Conservation (phyloP, 805 yeast genomes). For the Kazachstania bromeliacearum region DNA sequence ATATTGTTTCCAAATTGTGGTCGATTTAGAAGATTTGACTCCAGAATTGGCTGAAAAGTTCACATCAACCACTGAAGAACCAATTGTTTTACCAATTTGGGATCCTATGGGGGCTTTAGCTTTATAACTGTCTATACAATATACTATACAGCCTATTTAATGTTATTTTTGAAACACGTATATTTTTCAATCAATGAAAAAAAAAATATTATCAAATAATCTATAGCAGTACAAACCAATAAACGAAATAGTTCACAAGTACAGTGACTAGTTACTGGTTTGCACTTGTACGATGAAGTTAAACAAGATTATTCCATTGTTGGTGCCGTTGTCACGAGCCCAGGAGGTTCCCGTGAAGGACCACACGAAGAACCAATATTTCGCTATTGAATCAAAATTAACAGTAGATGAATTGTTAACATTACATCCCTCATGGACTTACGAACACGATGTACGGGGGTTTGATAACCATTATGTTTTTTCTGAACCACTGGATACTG, state of each 20-base stretch:
- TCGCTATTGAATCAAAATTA: conserved; percentile 46
- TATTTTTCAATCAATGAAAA: too few species aligned
- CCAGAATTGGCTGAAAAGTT: conserved; percentile 30
- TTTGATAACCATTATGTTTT: conserved; percentile 58
- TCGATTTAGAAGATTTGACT: conserved; percentile 42
- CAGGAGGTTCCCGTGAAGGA: conserved; percentile 36
- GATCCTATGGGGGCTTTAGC: conserved; percentile 78
- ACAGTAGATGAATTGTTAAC: conserved; percentile 31
- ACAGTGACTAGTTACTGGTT: not conserved
- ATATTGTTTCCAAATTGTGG: conserved; percentile 65
- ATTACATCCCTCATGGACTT: conserved; percentile 39
- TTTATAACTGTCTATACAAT: too few species aligned
- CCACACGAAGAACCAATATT: conserved; percentile 45
- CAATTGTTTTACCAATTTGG: conserved; percentile 60
- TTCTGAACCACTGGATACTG: conserved; percentile 34
- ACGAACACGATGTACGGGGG: conserved; percentile 58
- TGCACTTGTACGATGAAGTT: not conserved
- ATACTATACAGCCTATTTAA: too few species aligned
- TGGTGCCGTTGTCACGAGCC: not conserved
- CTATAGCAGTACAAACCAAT: too few species aligned
- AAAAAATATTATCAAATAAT: too few species aligned
- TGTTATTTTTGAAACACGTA: too few species aligned
- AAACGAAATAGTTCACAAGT: too few species aligned
- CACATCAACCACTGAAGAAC: conserved; percentile 35
- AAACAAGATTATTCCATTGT: not conserved